Base-by-base conservation (phyloP, 306 rosid species). In the Lathyrus tuberosus region DNA sequence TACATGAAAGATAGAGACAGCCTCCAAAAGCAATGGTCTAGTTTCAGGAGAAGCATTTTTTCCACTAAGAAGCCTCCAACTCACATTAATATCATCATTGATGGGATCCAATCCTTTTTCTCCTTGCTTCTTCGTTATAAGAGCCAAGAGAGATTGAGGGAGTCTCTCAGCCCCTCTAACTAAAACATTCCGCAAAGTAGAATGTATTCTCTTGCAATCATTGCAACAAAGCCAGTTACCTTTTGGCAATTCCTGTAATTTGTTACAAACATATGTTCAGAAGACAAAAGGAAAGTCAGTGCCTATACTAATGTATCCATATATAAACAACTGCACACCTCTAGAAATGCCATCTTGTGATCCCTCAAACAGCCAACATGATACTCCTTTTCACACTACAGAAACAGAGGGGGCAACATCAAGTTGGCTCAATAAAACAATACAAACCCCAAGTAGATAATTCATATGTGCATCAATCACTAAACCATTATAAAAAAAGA, bases 331-430 rank as follows among this genome's bases (percentile, higher is more conserved):
- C 60, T 33, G 69, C 77, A 38, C 62, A 93, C 98, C 97, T 93
- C 80, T 58, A 93, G 75, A 82, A 75, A 86, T 77, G 96, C 93
- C 96, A 93, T 90, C 81, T 93, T 93, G 82, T 88, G 93, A 67
- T 88, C 91, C 85, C 87, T 84, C 86, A 93, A 84, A 85, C 98
- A 93, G 79, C 97, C 98, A 63, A 93, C 88, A 71, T 93, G 98
- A 85, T 83, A 93, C 79, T 93, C 97, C 86, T 85, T 90, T 86
- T 90, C 98, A 72, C 98, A 93, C 98, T 93, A 84, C 60, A 75
- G 71, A 63, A 62, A 57, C 67, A 22, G 53, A 10, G 44, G 10
- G 52, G 54, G 37, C 8, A 53, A 63, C 58, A 24, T 43, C 31
- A 35, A 70, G 48, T 71, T 60, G 56, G 46, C 57, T 65, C 62